Conservation (phyloP, 169 alveolate genomes). For the Amoebophrya sp. region DNA sequence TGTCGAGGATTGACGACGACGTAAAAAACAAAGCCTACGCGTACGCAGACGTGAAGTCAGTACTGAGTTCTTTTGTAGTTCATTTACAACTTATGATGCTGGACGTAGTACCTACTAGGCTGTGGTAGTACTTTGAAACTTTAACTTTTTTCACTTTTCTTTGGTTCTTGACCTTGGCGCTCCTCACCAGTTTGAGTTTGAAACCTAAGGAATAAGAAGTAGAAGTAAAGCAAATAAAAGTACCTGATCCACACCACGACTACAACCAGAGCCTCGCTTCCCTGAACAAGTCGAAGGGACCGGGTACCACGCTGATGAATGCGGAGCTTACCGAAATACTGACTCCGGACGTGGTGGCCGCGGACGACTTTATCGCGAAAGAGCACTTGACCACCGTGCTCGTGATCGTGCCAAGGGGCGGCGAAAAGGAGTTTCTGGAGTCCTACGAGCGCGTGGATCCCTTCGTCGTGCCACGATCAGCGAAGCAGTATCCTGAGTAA, state of each 20-base stretch:
- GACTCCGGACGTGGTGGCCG: conserved; percentile 56
- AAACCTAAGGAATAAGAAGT: too few relatives aligned
- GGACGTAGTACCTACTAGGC: too few relatives aligned
- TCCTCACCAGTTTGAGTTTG: too few relatives aligned
- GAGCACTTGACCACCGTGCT: conserved; percentile 62
- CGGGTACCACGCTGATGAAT: neutral
- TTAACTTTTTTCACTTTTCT: too few relatives aligned
- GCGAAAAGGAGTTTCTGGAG: conserved; percentile 47
- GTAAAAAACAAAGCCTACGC: conserved; percentile 53
- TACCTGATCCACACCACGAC: too few relatives aligned
- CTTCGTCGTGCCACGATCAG: conserved; percentile 67
- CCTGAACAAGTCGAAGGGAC: neutral
- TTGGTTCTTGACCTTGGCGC: too few relatives aligned
- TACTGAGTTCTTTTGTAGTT: neutral
- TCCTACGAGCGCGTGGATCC: conserved; percentile 56
- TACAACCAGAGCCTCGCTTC: neutral
- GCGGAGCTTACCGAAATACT: conserved; percentile 37
- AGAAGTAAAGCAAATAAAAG: too few relatives aligned
- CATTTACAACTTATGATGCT: too few relatives aligned
- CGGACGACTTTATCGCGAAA: conserved; percentile 55
- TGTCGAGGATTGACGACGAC: conserved; percentile 51
- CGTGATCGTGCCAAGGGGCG: conserved; percentile 58
- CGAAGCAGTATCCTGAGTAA: too few relatives aligned
- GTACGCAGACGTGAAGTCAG: conserved; percentile 53
- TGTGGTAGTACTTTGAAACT: too few relatives aligned